phyloP scores from a whole-genome alignment of 306 rosid genomes.

The Cotoneaster glaucophyllus region DNA sequence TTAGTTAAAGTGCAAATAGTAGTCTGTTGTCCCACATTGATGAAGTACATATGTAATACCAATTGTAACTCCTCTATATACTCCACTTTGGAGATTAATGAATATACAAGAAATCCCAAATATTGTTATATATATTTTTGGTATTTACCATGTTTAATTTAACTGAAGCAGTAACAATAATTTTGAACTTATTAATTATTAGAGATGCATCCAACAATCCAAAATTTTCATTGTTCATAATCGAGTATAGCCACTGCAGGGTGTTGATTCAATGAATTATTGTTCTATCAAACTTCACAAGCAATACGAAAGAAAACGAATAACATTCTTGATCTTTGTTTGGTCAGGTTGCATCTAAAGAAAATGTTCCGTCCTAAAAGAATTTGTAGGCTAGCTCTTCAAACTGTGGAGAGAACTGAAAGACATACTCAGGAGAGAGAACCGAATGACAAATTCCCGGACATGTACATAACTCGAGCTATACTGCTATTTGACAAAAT shows the following conservation, averaged over 20 bases:
- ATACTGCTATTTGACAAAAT: not conserved
- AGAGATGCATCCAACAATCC: not conserved
- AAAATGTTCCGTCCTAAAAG: not conserved
- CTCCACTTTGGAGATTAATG: no score
- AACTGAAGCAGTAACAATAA: no score
- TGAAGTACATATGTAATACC: no score
- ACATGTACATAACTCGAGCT: conserved; percentile 19
- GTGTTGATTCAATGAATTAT: not conserved
- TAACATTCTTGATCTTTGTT: not conserved
- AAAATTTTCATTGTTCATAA: not conserved
- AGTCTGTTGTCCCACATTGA: no score
- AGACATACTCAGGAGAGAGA: no score
- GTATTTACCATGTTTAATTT: no score
- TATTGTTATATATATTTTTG: no score
- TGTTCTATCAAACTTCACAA: not conserved
- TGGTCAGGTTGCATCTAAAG: not conserved
- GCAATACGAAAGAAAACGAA: not conserved
- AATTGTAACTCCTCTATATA: no score
- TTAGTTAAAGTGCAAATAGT: no score
- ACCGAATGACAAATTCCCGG: conserved; percentile 3
- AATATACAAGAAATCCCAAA: no score
- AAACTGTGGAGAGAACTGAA: conserved; percentile 5
- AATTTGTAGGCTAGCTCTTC: not conserved
- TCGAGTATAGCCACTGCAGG: not conserved
- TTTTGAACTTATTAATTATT: no score